Evolutionary conservation across 2,329 filamentous ascomycete genomes (phyloP), one percentile per base, ranked within the genome.

Genomic region (Clarireedia homoeocarpa): DNA sequence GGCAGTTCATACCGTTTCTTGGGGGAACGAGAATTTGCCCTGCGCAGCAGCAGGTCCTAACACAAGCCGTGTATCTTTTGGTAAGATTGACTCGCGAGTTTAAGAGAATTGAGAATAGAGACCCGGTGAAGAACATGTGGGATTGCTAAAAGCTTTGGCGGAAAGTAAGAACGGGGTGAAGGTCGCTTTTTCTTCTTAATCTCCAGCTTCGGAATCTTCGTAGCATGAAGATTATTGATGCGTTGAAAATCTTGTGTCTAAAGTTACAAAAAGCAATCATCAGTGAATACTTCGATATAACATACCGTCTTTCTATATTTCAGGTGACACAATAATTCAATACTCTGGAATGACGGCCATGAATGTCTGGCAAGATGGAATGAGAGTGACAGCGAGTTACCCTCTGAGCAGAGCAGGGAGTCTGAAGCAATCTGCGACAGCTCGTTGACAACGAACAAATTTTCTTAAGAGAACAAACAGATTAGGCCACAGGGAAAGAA

Each of bases 1-100:
- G 10, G 71, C 64, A 62, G 1, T 71, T 69, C 55, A 38, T 70
- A 5, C 68, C 68, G 2, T 68, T 72, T 54, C 67, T 70, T 49
- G 65, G 66, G 5, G 69, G 71, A 7, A 63, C 67, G 6, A 63
- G 69, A 6, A 65, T 70, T 14, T 70, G 66, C 57, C 60, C 68
- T 48, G 70, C 61, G 42, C 63, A 70, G 42, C 67, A 71, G 58
- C 69, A 67, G 40, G 69, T 68, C n/a, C 59, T 69, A 24, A 67
- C 63, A 1, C 65, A 71, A 57, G 66, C 65, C 1, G 64, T 62
- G 0, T 71, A 70, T 55, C 61, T 64, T 6, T 57, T 70, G 15
- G 63, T 67, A 20, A 65, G 26, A n/a, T 17, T 47, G 14, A 17
- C 47, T 15, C n/a, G 24, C 51, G 60, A 62, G 48, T 70, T 69